phyloP scores from a whole-genome alignment of 805 yeast species.

The Candida odintsovae region DNA sequence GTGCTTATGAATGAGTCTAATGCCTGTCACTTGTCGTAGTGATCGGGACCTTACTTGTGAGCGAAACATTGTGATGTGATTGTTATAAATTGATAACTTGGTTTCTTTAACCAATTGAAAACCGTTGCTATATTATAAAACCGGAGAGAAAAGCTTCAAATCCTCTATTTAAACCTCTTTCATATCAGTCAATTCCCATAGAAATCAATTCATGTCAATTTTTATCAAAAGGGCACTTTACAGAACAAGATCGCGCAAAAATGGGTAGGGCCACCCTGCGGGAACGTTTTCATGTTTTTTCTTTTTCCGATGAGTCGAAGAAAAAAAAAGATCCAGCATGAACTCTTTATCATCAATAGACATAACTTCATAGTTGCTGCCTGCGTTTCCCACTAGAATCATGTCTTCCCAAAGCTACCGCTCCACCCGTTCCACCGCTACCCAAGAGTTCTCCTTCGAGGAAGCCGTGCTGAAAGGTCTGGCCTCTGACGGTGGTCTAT shows the following conservation, averaged over 20 bases:
- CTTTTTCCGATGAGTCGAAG: neutral
- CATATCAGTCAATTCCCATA: too few species aligned
- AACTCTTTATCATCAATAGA: neutral
- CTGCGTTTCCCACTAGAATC: neutral
- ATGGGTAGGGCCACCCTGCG: neutral
- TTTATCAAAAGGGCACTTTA: too few species aligned
- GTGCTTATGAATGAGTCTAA: neutral
- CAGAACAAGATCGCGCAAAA: neutral
- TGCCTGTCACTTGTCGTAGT: neutral
- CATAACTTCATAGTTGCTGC: neutral
- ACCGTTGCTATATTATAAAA: too few species aligned
- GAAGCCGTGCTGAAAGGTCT: conserved; percentile 84
- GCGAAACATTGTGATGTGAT: neutral
- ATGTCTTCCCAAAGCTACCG: conserved; percentile 56
- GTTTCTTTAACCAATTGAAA: too few species aligned
- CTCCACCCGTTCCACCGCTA: conserved; percentile 64
- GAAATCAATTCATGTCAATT: too few species aligned
- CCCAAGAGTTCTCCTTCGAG: conserved; percentile 60
- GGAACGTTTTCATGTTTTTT: neutral
- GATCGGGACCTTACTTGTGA: neutral
- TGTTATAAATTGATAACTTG: too few species aligned
- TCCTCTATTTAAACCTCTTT: neutral
- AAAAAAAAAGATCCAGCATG: neutral
- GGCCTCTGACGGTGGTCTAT: conserved; percentile 95
- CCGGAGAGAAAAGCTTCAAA: too few species aligned